phyloP scores from a whole-genome alignment of 148 eudicot species.

The Polygonum maritimum region DNA sequence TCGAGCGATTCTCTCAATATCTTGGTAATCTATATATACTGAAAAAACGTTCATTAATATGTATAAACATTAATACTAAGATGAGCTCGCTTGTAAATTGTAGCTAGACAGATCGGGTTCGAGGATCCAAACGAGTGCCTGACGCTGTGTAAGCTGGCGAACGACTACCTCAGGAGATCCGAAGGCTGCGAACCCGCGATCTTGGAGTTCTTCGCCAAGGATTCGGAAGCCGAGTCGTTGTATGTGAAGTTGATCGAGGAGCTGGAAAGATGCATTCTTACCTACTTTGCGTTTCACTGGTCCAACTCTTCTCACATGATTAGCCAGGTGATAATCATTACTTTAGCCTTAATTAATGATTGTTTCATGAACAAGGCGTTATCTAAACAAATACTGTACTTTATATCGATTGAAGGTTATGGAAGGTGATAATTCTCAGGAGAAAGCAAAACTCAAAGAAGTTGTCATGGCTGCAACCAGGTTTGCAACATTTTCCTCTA shows the following conservation, averaged over 20 bases:
- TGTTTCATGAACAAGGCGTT: too few species aligned
- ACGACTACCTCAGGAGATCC: constrained; percentile 50
- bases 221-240: constrained; percentile 33
- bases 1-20: constrained; percentile 75
- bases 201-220: constrained; percentile 41
- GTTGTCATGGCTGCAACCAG: constrained; percentile 76
- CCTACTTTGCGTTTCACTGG: constrained; percentile 80
- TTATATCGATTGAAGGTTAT: constrained; percentile 34
- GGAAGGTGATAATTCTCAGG: constrained; percentile 42
- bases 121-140: constrained; percentile 60
- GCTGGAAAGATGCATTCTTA: constrained; percentile 70
- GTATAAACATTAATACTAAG: too few species aligned
- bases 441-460: constrained; percentile 47
- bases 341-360: not conserved
- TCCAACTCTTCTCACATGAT: constrained; percentile 51
- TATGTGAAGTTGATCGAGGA: constrained; percentile 71
- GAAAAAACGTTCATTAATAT: too few species aligned
- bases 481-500: constrained; percentile 13
- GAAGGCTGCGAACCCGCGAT: constrained; percentile 44
- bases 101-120: constrained; percentile 85
- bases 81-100: not conserved
- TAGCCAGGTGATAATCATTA: constrained; percentile 35
- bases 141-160: constrained; percentile 42
- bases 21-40: constrained; percentile 42
- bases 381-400: too few species aligned